These are phyloP conservation scores for Meredithiella fracta DNA, from an alignment of 2,329 filamentous ascomycete genomes.

Conservation along the genomic window DNA sequence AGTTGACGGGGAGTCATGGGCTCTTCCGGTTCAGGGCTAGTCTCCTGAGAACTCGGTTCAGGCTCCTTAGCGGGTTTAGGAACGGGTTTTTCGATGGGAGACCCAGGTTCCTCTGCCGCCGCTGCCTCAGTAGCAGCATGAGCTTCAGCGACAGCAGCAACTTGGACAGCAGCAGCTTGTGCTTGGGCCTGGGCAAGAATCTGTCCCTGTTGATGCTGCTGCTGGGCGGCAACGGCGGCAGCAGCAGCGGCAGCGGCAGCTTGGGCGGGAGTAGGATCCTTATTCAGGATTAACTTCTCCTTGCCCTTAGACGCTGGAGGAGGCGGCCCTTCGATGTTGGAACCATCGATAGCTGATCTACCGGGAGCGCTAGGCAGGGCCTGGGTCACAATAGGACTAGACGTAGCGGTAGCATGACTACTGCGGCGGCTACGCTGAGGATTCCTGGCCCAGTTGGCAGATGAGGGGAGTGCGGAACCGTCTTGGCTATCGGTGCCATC, in stretches of 20 bases:
- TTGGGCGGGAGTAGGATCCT: neutral
- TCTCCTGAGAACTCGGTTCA: neutral
- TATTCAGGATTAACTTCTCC: neutral
- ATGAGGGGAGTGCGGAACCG: conserved; percentile 77
- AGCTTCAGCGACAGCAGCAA: conserved; percentile 14
- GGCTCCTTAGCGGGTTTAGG: conserved; percentile 1
- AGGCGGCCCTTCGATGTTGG: conserved; percentile 21
- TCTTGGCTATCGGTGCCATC: conserved; percentile 54
- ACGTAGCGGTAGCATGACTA: conserved; percentile 66
- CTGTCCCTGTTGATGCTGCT: neutral
- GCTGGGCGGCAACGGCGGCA: neutral
- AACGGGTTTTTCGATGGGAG: neutral
- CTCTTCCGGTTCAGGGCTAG: neutral
- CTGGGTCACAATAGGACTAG: conserved; percentile 61
- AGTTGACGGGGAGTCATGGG: neutral
- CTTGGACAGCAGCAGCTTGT: conserved; percentile 7
- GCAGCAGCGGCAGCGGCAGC: neutral
- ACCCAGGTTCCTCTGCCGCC: neutral
- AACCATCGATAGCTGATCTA: conserved; percentile 27
- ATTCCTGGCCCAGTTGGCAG: conserved; percentile 79
- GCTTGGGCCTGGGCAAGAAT: neutral
- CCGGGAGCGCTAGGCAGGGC: conserved; percentile 34
- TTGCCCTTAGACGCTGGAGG: conserved; percentile 15
- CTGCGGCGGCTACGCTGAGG: conserved; percentile 49
- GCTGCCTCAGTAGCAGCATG: conserved; percentile 1